These are phyloP conservation scores for Aspergillus sclerotiicarbonarius DNA, from an alignment of 495 filamentous ascomycete species.

Conservation along the genomic window DNA sequence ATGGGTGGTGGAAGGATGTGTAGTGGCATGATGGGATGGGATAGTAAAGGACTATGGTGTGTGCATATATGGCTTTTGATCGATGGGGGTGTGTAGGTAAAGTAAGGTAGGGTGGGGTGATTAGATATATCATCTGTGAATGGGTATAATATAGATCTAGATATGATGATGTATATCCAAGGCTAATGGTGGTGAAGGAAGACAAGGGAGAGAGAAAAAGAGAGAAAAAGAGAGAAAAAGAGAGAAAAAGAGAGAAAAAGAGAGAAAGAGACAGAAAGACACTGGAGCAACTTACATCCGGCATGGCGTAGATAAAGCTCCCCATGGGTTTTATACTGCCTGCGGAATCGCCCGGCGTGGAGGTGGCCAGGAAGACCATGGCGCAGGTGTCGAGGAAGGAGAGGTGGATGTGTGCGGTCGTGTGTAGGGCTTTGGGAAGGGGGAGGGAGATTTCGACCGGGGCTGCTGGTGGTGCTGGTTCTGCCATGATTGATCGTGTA, in stretches of 20 bases:
- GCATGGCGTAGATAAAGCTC: conserved; percentile 90
- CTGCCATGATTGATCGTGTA: background rate
- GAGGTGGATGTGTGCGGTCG: conserved; percentile 76
- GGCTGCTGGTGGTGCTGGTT: conserved; percentile 19
- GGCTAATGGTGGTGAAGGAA: no score
- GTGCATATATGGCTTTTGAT: no score
- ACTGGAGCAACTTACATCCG: conserved; percentile 60
- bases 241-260: background rate
- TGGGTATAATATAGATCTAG: no score
- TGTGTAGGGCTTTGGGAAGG: conserved; percentile 71
- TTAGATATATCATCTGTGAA: no score
- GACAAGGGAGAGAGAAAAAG: background rate
- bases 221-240: background rate
- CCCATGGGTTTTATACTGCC: conserved; percentile 44
- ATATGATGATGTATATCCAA: no score
- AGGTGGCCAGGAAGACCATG: conserved; percentile 74
- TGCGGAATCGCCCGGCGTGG: conserved; percentile 55
- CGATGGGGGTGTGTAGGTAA: no score
- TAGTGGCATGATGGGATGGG: no score
- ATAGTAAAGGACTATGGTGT: background rate
- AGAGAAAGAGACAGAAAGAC: background rate
- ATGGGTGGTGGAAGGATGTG: no score
- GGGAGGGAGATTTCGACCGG: conserved; percentile 69
- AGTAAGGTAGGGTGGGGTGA: no score
- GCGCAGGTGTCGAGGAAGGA: conserved; percentile 64